phyloP scores from a whole-genome alignment of 2,329 filamentous ascomycete genomes.

The Fusarium sp. region DNA sequence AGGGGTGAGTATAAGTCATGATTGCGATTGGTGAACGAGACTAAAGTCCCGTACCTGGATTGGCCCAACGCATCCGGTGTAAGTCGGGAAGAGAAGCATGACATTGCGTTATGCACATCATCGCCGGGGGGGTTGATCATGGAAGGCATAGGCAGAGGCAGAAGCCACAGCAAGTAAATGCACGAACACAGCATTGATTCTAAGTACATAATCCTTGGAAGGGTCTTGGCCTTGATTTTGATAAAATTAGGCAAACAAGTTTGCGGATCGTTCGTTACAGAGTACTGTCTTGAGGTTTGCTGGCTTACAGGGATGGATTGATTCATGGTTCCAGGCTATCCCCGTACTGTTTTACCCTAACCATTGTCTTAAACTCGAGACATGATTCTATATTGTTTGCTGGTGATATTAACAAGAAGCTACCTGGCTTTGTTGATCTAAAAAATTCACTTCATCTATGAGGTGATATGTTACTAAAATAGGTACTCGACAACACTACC shows the following conservation, averaged over 20 bases:
- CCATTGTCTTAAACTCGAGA: neutral
- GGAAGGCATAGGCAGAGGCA: neutral
- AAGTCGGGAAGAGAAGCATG: constrained; percentile 12
- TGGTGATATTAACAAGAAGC: neutral
- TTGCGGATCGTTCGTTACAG: neutral
- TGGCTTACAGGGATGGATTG: constrained; percentile 7
- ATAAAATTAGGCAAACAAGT: constrained; percentile 4
- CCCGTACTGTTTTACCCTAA: neutral
- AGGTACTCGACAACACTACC: too few relatives aligned
- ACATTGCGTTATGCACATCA: constrained; percentile 34
- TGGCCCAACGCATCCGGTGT: constrained; percentile 18
- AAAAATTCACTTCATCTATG: neutral
- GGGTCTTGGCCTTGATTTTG: neutral
- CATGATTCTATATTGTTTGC: neutral
- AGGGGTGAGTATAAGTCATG: constrained; percentile 6
- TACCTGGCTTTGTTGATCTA: neutral
- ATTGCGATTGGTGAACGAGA: constrained; percentile 15
- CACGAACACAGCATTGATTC: constrained; percentile 13
- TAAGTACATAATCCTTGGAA: neutral
- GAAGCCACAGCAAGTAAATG: constrained; percentile 16
- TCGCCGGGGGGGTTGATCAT: constrained; percentile 16
- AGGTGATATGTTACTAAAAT: neutral
- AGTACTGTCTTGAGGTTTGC: constrained; percentile 1
- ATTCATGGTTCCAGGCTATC: neutral
- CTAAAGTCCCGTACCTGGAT: constrained; percentile 4